Evolutionary conservation across 768 basidiomycete species (phyloP).

Genomic region (Mycena haematopus): DNA sequence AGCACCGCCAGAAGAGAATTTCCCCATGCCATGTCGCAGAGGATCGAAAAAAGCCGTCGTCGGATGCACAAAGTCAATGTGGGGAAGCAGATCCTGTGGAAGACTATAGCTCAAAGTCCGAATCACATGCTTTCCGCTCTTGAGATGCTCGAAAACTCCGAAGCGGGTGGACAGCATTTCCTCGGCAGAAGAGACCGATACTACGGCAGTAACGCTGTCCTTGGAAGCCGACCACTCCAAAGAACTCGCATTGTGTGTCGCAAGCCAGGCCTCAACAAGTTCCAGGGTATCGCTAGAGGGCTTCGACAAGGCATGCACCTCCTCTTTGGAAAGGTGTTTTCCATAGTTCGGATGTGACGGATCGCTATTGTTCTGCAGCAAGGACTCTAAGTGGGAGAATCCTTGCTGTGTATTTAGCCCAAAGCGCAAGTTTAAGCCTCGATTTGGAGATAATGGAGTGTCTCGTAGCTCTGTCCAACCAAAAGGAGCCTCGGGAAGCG

Average conservation of each 20-base stretch:
- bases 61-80: slow-evolving; percentile 49
- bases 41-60: slow-evolving; percentile 40
- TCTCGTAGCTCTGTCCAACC: slow-evolving; percentile 21
- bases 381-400: slow-evolving; percentile 38
- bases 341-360: slow-evolving; percentile 42
- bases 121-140: slow-evolving; percentile 40
- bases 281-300: slow-evolving; percentile 42
- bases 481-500: slow-evolving; percentile 19
- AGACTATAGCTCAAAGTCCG: slow-evolving; percentile 49
- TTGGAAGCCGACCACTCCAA: slow-evolving; percentile 48
- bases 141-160: slow-evolving; percentile 40
- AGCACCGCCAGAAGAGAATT: slow-evolving; percentile 37
- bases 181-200: slow-evolving; percentile 51
- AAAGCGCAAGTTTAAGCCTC: slow-evolving; percentile 43
- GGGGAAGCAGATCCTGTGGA: slow-evolving; percentile 38
- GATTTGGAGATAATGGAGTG: slow-evolving; percentile 1
- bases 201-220: slow-evolving; percentile 53
- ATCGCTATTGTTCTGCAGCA: slow-evolving; percentile 41
- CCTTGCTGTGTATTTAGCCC: slow-evolving; percentile 42
- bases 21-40: slow-evolving; percentile 34
- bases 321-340: slow-evolving; percentile 47
- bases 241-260: slow-evolving; percentile 28
- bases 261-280: slow-evolving; percentile 20
- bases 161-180: slow-evolving; percentile 54
- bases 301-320: slow-evolving; percentile 50